A percentile compares a stretch with the other conserved stretches of the same genome.
Evolutionary conservation across 495 filamentous ascomycete genomes (phyloP).

Genomic region (Thermothielavioides terrestris): DNA sequence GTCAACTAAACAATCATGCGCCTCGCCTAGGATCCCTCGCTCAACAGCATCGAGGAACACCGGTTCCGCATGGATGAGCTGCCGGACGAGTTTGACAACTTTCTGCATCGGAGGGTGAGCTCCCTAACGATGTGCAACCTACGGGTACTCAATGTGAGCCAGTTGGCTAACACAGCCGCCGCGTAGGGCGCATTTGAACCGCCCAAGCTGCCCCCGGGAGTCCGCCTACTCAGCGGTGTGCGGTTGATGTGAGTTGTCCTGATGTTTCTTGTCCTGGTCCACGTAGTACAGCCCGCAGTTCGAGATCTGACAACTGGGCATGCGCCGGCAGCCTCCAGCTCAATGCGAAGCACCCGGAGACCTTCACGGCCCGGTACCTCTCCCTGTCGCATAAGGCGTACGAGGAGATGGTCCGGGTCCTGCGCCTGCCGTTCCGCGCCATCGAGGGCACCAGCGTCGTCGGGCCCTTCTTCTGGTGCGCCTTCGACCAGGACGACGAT

Average conservation of each 20-base stretch:
- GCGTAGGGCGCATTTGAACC: constrained; percentile 43
- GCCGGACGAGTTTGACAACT: constrained; percentile 47
- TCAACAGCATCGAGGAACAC: constrained; percentile 43
- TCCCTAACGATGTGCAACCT: background rate
- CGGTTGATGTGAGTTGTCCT: constrained; percentile 40
- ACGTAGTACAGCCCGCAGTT: too few species aligned
- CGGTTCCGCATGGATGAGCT: constrained; percentile 27
- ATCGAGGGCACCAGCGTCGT: constrained; percentile 45
- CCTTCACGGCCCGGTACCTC: constrained; percentile 41
- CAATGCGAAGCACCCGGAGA: constrained; percentile 42
- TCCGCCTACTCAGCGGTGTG: constrained; percentile 35
- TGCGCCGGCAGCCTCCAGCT: constrained; percentile 38
- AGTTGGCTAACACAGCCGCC: background rate
- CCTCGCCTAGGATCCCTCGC: constrained; percentile 25
- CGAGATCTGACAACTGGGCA: background rate
- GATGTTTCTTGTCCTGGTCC: too few species aligned
- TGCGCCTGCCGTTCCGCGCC: constrained; percentile 42
- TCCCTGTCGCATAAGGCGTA: constrained; percentile 36
- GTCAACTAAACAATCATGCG: background rate
- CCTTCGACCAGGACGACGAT: constrained; percentile 43
- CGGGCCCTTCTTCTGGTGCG: constrained; percentile 49
- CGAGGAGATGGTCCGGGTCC: constrained; percentile 31
- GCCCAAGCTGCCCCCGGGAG: constrained; percentile 30
- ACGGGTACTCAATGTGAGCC: too few species aligned
- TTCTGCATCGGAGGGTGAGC: constrained; percentile 39